Evolutionary conservation across 2,329 filamentous ascomycete species (phyloP).

Genomic region (Anthostomella pinea): DNA sequence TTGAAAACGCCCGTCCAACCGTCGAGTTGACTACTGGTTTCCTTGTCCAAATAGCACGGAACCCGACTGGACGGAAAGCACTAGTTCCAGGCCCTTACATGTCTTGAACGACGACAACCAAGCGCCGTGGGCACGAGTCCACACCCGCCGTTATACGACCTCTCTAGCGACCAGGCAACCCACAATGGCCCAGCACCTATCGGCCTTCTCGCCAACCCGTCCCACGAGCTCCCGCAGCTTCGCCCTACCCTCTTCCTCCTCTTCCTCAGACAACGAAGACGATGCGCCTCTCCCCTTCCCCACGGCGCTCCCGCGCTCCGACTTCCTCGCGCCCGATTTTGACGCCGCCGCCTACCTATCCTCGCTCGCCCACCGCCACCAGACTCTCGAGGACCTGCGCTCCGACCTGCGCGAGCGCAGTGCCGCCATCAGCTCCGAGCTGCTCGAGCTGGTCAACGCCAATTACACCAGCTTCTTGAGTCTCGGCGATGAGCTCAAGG

Average conservation of each 20-base stretch:
- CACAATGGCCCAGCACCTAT: slow-evolving; percentile 21
- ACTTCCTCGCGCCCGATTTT: slow-evolving; percentile 78
- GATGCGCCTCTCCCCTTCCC: slow-evolving; percentile 85
- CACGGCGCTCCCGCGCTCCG: slow-evolving; percentile 72
- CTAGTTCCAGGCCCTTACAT: too few species aligned
- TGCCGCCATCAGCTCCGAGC: slow-evolving; percentile 75
- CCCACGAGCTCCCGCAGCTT: slow-evolving; percentile 36
- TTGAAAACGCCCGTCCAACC: too few species aligned
- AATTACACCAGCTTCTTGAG: slow-evolving; percentile 92
- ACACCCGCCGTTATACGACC: neutral
- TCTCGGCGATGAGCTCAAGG: slow-evolving; percentile 75
- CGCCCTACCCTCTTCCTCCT: slow-evolving; percentile 40
- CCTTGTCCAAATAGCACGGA: too few species aligned
- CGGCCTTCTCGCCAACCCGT: slow-evolving; percentile 29
- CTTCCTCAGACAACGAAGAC: slow-evolving; percentile 38
- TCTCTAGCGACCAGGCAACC: too few species aligned
- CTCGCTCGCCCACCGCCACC: slow-evolving; percentile 79
- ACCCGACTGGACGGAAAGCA: too few species aligned
- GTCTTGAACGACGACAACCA: slow-evolving; percentile 2
- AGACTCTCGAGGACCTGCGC: slow-evolving; percentile 91
- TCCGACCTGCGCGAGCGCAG: slow-evolving; percentile 79
- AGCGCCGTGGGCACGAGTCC: slow-evolving; percentile 1
- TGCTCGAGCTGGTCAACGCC: slow-evolving; percentile 90
- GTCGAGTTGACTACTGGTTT: too few species aligned
- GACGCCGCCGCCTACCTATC: slow-evolving; percentile 78